Conservation (phyloP, 768 basidiomycete genomes). For the Agrocybe praecox region DNA sequence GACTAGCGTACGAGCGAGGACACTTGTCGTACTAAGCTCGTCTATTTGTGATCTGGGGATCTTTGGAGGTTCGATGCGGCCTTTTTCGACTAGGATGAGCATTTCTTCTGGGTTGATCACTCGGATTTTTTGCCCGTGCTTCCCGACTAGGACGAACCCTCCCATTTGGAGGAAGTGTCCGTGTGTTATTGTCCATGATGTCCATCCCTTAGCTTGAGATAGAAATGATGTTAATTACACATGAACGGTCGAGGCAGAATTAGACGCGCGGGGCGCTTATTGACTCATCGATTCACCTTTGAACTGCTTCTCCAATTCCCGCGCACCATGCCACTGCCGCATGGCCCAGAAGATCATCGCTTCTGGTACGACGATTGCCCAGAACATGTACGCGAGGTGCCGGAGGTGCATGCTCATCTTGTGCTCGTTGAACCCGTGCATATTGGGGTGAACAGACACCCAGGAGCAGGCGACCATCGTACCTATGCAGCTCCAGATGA, state of each 20-base stretch:
- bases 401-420: background rate
- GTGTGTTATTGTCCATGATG: slow-evolving; percentile 2
- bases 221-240: background rate
- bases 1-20: background rate
- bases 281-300: background rate
- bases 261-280: background rate
- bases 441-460: slow-evolving; percentile 4
- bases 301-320: background rate
- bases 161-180: background rate
- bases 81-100: background rate
- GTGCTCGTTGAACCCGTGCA: background rate
- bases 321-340: background rate
- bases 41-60: background rate
- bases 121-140: background rate
- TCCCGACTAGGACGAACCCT: background rate
- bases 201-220: background rate
- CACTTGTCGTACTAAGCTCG: slow-evolving; percentile 1
- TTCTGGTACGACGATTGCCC: background rate
- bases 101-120: background rate
- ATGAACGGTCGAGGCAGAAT: background rate
- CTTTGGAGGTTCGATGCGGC: background rate
- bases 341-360: slow-evolving; percentile 2
- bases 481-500: slow-evolving; percentile 1
- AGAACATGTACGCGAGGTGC: background rate
- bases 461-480: slow-evolving; percentile 1